Base-by-base conservation (phyloP, 169 alveolate species). In the Eimeria necatrix region DNA sequence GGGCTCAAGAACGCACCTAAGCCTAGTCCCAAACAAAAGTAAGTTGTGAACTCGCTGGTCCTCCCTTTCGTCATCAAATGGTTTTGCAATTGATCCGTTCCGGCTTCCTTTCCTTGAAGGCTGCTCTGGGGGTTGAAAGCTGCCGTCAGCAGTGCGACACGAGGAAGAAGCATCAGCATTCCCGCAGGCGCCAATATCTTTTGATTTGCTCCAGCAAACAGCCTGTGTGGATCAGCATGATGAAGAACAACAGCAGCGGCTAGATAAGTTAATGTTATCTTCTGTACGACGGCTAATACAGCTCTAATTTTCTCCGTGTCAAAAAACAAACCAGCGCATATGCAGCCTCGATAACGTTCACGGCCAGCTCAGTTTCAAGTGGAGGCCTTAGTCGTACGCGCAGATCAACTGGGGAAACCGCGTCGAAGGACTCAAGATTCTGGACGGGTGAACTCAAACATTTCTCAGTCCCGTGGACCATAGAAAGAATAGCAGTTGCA, bases 391-490 rank as follows among this genome's bases (percentile, higher is more conserved):
- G 70, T 48, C 93, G 93, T 61, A 85, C 51, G 81, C 93, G 93
- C 64, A 85, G 22, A 16, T 85, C 93, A 22, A 61, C 93, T 32
- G 78, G 59, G 2, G 56, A n/a, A 24, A 22, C 20, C 48, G 59
- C 26, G 24, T 59, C 93, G 51, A 7, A 24, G 5, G 10, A 6
- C 18, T 85, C 81, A 26, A n/a, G 7, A 46, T 85, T 46, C 32
- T 20, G 24, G 18, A 60, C 24, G 20, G 93, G 12, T 53, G 73
- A 52, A 81, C 52, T 71, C 64, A 85, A 85, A 24, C 81, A 85
- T 52, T 61, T 59, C 49, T 85, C 93, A 85, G 93, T 85, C 26
- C 93, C 93, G 46, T 59, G 93, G 81, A 85, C 22, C 93, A 85
- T 85, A n/a, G 93, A 85, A 10, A 85, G 93, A 41, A 85, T 16